Evolutionary conservation across 352 stramenopile genomes (phyloP).

Genomic region (Phytophthora syringae): DNA sequence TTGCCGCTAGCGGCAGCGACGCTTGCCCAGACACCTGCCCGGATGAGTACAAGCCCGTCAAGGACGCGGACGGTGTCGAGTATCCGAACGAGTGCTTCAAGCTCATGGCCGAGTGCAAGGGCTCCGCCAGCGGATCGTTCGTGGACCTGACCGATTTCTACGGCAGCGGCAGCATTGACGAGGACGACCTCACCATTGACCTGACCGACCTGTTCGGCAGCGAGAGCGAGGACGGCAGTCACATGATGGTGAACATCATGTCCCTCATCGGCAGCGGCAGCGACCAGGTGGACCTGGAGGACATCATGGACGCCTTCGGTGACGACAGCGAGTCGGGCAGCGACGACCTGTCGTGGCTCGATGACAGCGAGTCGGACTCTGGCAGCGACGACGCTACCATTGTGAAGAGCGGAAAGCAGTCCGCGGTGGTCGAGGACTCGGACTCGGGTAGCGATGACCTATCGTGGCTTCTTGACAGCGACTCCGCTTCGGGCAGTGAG

Average conservation of each 20-base stretch:
- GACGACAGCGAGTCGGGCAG: slow-evolving; percentile 18
- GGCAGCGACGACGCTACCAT: slow-evolving; percentile 10
- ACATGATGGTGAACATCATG: slow-evolving; percentile 27
- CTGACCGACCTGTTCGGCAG: slow-evolving; percentile 30
- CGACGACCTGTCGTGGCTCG: slow-evolving; percentile 19
- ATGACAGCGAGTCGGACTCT: slow-evolving; percentile 13
- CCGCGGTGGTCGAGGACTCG: not conserved
- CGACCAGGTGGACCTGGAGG: slow-evolving; percentile 27
- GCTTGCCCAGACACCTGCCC: slow-evolving; percentile 31
- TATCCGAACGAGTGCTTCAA: slow-evolving; percentile 43
- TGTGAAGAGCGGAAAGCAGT: slow-evolving; percentile 7
- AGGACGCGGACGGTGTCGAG: slow-evolving; percentile 25
- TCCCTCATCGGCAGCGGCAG: slow-evolving; percentile 31
- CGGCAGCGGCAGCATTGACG: slow-evolving; percentile 15
- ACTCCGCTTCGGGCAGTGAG: no score
- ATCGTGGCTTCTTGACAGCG: slow-evolving; percentile 23
- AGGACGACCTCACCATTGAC: slow-evolving; percentile 29
- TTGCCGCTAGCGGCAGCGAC: slow-evolving; percentile 12
- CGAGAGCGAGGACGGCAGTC: slow-evolving; percentile 14
- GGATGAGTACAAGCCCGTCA: slow-evolving; percentile 39
- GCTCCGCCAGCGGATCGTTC: not conserved
- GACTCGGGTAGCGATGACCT: slow-evolving; percentile 23
- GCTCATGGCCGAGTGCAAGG: slow-evolving; percentile 32
- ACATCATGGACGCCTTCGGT: slow-evolving; percentile 28
- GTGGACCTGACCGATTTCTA: slow-evolving; percentile 10